Conservation (phyloP, 2,329 filamentous ascomycete species). For the Exophiala mesophila region DNA sequence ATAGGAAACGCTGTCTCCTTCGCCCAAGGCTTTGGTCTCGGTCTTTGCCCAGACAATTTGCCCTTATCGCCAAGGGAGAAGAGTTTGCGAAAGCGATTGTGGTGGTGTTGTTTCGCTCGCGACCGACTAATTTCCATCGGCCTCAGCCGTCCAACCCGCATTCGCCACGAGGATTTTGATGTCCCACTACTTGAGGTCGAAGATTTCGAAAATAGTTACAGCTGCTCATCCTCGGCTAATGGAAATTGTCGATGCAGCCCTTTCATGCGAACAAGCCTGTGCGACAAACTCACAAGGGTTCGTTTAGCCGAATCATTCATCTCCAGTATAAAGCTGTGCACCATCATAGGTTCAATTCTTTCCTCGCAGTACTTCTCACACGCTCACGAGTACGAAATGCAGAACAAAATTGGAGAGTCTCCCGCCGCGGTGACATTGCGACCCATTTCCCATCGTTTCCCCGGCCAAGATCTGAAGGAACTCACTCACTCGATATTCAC, state of each 20-base stretch:
- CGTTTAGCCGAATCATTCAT: constrained; percentile 11
- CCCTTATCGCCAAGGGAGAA: constrained; percentile 64
- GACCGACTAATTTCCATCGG: constrained; percentile 77
- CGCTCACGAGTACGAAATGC: background rate
- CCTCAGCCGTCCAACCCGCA: constrained; percentile 70
- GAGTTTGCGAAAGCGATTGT: constrained; percentile 86
- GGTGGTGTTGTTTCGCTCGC: constrained; percentile 96
- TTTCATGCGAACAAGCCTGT: background rate
- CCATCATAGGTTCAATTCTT: constrained; percentile 9
- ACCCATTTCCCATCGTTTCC: too few relatives aligned
- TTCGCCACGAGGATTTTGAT: constrained; percentile 64
- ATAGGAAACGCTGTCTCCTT: constrained; percentile 88
- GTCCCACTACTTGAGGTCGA: constrained; percentile 3
- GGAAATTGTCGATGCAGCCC: background rate
- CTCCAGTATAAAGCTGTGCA: constrained; percentile 9
- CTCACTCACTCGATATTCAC: too few relatives aligned
- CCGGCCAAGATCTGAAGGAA: too few relatives aligned
- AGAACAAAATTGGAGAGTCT: background rate
- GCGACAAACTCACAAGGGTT: background rate
- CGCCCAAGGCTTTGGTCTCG: constrained; percentile 74
- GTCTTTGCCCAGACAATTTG: constrained; percentile 53
- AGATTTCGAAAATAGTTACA: constrained; percentile 6
- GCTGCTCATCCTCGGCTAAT: background rate
- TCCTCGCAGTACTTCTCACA: constrained; percentile 9
- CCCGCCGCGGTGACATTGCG: background rate